A percentile compares a stretch with the other conserved stretches of the same genome.
Conservation (phyloP, 2,329 filamentous ascomycete genomes). For the Teratosphaeria zuluensis region DNA sequence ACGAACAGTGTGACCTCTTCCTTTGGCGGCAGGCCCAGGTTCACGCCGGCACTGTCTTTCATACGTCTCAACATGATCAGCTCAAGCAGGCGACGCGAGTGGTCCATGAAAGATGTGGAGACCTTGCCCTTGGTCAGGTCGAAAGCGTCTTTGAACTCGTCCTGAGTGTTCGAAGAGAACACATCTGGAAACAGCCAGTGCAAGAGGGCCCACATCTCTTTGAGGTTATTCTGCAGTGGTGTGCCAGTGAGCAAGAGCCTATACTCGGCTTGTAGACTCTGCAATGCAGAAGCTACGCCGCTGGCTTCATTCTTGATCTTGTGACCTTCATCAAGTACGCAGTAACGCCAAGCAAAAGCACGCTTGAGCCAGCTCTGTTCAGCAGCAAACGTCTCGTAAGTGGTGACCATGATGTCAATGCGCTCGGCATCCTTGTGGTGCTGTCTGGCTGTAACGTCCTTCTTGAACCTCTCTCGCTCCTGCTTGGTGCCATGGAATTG, state of each 20-base stretch:
- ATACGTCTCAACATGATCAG: conserved; percentile 51
- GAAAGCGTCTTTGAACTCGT: conserved; percentile 47
- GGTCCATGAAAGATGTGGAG: conserved; percentile 43
- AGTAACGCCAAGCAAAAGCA: conserved; percentile 43
- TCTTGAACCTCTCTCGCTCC: conserved; percentile 37
- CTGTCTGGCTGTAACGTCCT: neutral
- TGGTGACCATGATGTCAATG: conserved; percentile 41
- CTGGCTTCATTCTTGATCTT: conserved; percentile 42
- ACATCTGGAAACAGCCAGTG: conserved; percentile 52
- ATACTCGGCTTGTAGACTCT: conserved; percentile 37
- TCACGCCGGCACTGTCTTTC: conserved; percentile 45
- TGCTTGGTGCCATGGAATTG: conserved; percentile 39
- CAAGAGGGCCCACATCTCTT: conserved; percentile 48
- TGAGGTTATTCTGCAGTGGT: conserved; percentile 50
- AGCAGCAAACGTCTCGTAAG: conserved; percentile 39
- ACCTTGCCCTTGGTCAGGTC: conserved; percentile 46
- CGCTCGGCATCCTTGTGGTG: conserved; percentile 25
- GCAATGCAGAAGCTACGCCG: conserved; percentile 34
- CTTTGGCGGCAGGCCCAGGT: conserved; percentile 47
- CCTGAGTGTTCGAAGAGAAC: conserved; percentile 41
- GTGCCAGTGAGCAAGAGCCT: conserved; percentile 46
- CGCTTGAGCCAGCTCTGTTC: conserved; percentile 42
- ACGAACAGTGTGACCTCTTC: conserved; percentile 49
- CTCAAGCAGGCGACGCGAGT: conserved; percentile 44
- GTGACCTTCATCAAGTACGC: conserved; percentile 46